A percentile compares a stretch with the other conserved stretches of the same genome.
Evolutionary conservation across 495 filamentous ascomycete genomes (phyloP).

Genomic region (Neurospora sp.): DNA sequence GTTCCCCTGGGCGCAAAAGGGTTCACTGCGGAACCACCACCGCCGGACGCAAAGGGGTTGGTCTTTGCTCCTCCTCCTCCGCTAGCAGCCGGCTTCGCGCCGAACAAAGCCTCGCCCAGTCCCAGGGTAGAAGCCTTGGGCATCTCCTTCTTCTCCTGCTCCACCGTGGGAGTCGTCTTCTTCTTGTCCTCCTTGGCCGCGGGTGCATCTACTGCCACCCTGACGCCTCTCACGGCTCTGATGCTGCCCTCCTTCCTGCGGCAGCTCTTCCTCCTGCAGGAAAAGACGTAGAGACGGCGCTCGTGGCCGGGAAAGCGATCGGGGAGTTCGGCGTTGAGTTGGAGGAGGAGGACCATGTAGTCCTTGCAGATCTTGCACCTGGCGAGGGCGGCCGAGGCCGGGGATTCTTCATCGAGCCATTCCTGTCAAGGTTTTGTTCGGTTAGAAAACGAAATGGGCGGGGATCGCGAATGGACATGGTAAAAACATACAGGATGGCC

Average conservation of each 20-base stretch:
- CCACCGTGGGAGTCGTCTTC: slow-evolving; percentile 5
- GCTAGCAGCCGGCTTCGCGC: slow-evolving; percentile 27
- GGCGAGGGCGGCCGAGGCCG: slow-evolving; percentile 69
- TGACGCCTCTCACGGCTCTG: slow-evolving; percentile 56
- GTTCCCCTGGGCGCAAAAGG: slow-evolving; percentile 38
- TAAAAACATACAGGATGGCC: slow-evolving; percentile 63
- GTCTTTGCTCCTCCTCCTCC: slow-evolving; percentile 2
- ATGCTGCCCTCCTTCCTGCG: slow-evolving; percentile 74
- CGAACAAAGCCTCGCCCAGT: slow-evolving; percentile 49
- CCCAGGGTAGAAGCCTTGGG: slow-evolving; percentile 14
- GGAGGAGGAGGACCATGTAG: slow-evolving; percentile 74
- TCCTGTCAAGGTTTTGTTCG: slow-evolving; percentile 37
- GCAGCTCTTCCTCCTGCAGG: slow-evolving; percentile 69
- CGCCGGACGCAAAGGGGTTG: slow-evolving; percentile 48
- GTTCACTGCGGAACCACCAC: slow-evolving; percentile 11
- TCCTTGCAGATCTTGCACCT: slow-evolving; percentile 85
- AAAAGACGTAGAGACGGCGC: slow-evolving; percentile 74
- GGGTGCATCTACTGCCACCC: slow-evolving; percentile 29
- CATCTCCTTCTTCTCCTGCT: not conserved
- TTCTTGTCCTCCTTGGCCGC: slow-evolving; percentile 12
- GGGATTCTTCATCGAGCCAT: slow-evolving; percentile 61
- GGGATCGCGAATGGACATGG: too few species aligned
- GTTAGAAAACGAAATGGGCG: not conserved
- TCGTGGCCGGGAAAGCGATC: slow-evolving; percentile 79
- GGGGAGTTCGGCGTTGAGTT: slow-evolving; percentile 85